Base-by-base conservation (phyloP, 768 basidiomycete genomes). In the Vishniacozyma victoriae region DNA sequence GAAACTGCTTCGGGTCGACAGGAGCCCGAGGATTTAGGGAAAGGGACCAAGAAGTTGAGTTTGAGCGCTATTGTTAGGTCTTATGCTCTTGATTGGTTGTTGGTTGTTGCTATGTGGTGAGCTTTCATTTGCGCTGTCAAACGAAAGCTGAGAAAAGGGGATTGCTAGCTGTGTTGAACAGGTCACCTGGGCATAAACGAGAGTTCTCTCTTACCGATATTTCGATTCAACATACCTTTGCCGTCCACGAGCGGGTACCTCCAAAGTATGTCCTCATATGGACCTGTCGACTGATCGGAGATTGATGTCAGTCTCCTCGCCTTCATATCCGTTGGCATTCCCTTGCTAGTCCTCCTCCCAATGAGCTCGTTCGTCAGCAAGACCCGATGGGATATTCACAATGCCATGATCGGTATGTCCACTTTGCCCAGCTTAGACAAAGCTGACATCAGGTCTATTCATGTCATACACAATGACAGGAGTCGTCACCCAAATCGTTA, bases 381-480 rank as follows among this genome's bases (percentile, higher is more conserved):
- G n/a, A 84, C 82, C 2, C 82, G 81, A 76, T 96, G 91, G 90
- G 92, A 95, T 63, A 74, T 85, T 24, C 92, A 95, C 64, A 83
- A 81, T 60, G 77, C 84, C 73, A 55, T 69, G 18, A 52, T 65
- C 25, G 68, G 62, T 65, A 38, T 37, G 59, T 35, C 29, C 29
- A n/a, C 29, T 33, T 33, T 9, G 29, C 9, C 9, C 9, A 9
- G 29, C 29, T 9, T 33, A 33, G 9, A 9, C 9, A 33, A 9
- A n/a, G 9, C n/a, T 9, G 3, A n/a, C 24, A 42, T 23, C 49
- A 55, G 54, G 61, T 83, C 84, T 89, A 48, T 75, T 86, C 43
- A 80, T 91, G 37, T 77, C 81, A n/a, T 76, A 87, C 42, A 75
- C 82, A 9, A 74, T 91, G 29, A 82, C 91, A 4, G 91, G 87